Conservation (phyloP, 116 monocot species). For the Posidonia oceanica region DNA sequence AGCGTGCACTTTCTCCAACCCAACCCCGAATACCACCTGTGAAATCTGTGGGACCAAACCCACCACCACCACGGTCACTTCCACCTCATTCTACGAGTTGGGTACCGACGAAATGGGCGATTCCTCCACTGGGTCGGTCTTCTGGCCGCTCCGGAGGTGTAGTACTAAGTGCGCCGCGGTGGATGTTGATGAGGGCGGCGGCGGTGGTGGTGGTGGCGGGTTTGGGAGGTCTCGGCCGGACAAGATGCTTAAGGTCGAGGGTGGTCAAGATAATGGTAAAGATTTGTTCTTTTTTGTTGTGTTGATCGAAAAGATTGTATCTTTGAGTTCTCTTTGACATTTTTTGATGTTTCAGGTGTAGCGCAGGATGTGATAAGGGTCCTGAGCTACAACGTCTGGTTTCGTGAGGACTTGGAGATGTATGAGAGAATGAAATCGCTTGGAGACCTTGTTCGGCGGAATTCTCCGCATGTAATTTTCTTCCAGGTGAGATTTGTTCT, state of each 20-base stretch:
- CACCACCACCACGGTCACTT: background rate
- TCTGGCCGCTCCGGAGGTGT: constrained; percentile 20
- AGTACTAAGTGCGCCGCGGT: background rate
- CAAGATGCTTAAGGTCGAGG: too few species aligned
- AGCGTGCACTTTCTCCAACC: constrained; percentile 29
- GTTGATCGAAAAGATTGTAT: too few species aligned
- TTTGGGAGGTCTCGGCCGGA: too few species aligned
- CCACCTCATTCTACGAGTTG: constrained; percentile 1
- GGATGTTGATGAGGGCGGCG: background rate
- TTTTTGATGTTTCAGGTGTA: background rate
- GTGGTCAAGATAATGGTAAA: too few species aligned
- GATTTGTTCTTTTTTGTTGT: too few species aligned
- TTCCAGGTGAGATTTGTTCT: constrained; percentile 77
- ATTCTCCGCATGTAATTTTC: constrained; percentile 70
- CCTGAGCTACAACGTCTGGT: constrained; percentile 91
- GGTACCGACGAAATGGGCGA: background rate
- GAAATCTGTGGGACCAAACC: constrained; percentile 12
- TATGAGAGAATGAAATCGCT: constrained; percentile 66
- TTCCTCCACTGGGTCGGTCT: constrained; percentile 12
- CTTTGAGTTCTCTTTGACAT: too few species aligned
- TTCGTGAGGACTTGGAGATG: constrained; percentile 82
- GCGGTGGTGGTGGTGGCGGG: too few species aligned
- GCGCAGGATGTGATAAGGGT: constrained; percentile 21
- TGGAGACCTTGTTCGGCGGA: constrained; percentile 49
- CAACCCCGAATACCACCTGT: background rate